Base-by-base conservation (phyloP, 192 early-diverging fungal species). In the Podila verticillata region DNA sequence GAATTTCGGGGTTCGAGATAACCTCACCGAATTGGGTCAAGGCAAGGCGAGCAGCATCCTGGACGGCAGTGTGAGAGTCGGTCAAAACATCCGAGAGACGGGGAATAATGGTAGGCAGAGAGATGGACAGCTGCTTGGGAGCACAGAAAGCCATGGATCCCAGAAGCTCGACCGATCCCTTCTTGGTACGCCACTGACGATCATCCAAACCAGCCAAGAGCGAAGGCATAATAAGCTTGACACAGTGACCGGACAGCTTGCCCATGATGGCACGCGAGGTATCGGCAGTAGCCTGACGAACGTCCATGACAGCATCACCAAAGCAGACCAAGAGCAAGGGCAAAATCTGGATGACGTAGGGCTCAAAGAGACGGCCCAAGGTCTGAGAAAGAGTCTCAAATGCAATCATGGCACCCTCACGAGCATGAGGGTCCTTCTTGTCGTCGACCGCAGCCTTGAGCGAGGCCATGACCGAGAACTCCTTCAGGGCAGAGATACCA, bases 1-100 rank as follows among this genome's bases (percentile, higher is more conserved):
- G 95, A 74, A 99, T 96, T 84, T 99, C 98, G 13, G 98, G 98
- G 68, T 99, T 99, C 67, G 93, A 95, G 80, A 99, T 99, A 31
- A 99, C 97, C 47, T 94, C 89, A 58, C 97, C 98, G 68, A 99
- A 99, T 35, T 87, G 85, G 63, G 90, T 87, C 68, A 99, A 85
- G 0, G 98, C 93, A 22, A 90, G 85, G 58, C 93, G 92, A 1
- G 96, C 96, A 22, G 97, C 87, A 26, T 91, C 89, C 62, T 95
- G 93, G 3, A 99, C 98, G 66, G 96, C 94, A 26, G 88, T 85
- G 68, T 99, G 98, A 4, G 98, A 93, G 74, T 99, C 98, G 0
- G 94, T 91, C 63, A 99, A 87, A 26, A 95, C 96, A 57, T 98
- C 93, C 65, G 95, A 92, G 61, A 99, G 88, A 67, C 93, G 87